Evolutionary conservation across 2,329 filamentous ascomycete species (phyloP).

Genomic region (Colletotrichum lentis): DNA sequence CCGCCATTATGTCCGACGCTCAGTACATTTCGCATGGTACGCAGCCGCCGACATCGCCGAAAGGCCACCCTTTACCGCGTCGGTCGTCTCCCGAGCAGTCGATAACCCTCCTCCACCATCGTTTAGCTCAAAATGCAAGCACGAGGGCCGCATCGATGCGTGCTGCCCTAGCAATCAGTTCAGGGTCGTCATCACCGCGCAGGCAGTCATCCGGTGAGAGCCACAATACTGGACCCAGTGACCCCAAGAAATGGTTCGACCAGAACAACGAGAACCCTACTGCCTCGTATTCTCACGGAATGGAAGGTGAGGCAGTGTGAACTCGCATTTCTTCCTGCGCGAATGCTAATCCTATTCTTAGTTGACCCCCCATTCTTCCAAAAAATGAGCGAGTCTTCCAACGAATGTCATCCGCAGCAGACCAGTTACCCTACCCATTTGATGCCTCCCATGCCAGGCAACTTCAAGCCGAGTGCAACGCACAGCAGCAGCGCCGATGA

Average conservation of each 20-base stretch:
- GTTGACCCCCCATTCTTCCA: slow-evolving; percentile 66
- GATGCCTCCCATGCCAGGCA: slow-evolving; percentile 40
- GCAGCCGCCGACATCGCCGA: slow-evolving; percentile 41
- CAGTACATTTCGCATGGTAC: slow-evolving; percentile 41
- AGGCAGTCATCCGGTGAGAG: slow-evolving; percentile 60
- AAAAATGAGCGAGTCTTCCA: slow-evolving; percentile 61
- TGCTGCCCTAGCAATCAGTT: slow-evolving; percentile 32
- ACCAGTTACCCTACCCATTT: slow-evolving; percentile 37
- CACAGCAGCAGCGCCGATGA: slow-evolving; percentile 74
- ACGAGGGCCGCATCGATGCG: slow-evolving; percentile 39
- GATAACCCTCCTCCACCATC: slow-evolving; percentile 58
- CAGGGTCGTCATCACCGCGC: slow-evolving; percentile 41
- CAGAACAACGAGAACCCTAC: slow-evolving; percentile 60
- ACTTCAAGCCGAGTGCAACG: slow-evolving; percentile 46
- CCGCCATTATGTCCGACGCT: slow-evolving; percentile 45
- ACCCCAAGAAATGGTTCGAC: slow-evolving; percentile 64
- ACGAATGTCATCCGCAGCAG: slow-evolving; percentile 51
- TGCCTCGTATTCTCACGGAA: slow-evolving; percentile 53
- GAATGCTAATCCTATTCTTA: slow-evolving; percentile 36
- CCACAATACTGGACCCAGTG: slow-evolving; percentile 57
- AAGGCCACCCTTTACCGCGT: slow-evolving; percentile 55
- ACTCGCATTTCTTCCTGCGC: background rate
- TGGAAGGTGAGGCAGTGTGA: slow-evolving; percentile 55
- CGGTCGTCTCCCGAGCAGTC: slow-evolving; percentile 56
- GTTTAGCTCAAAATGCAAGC: slow-evolving; percentile 53